Base-by-base conservation (phyloP, 805 yeast species). In the Kazachstania africana region DNA sequence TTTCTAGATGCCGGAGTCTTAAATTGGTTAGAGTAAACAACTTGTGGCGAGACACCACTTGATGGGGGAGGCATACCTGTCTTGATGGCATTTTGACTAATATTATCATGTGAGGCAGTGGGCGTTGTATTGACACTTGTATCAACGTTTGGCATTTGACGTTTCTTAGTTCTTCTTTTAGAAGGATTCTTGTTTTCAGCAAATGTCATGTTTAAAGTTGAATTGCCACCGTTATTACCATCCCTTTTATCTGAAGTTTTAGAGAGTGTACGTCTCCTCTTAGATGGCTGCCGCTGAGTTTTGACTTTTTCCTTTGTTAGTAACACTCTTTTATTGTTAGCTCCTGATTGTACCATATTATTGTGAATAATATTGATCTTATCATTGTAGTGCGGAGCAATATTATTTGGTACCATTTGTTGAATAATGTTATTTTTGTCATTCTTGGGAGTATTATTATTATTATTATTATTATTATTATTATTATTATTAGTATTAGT, bases 61-160 rank as follows among this genome's bases (percentile, higher is more conserved):
- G 22, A 19, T 8, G 36, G 36, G 18, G 36, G 36, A 13, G 26
- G 14, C 36, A 33, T 33, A 14, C 29, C 36, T n/a, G 28, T 33
- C 13, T 33, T 33, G 10, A 12, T 18, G 6, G 16, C 5, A 9
- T 13, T 4, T 6, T 15, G n/a, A 19, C 19, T 19, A 10, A 10
- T 19, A 8, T 19, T 8, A 19, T 8, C 22, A 8, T 8, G 8
- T 19, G 8, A 10, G 22, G 8, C 9, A 8, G 8, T 10, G 9
- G 22, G 8, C 10, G 10, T 19, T 8, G 22, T 8, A 19, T 10
- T 19, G 9, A 19, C 22, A 8, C 22, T 19, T 8, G 8, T 19
- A 19, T 19, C 10, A 19, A 8, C 10, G 10, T 19, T 19, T 8
- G 10, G 8, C 8, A 8, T 19, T 19, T 8, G 10, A 8, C 10